These are phyloP conservation scores for Voacanga thouarsii DNA, from an alignment of 257 asterid species.

Conservation along the genomic window DNA sequence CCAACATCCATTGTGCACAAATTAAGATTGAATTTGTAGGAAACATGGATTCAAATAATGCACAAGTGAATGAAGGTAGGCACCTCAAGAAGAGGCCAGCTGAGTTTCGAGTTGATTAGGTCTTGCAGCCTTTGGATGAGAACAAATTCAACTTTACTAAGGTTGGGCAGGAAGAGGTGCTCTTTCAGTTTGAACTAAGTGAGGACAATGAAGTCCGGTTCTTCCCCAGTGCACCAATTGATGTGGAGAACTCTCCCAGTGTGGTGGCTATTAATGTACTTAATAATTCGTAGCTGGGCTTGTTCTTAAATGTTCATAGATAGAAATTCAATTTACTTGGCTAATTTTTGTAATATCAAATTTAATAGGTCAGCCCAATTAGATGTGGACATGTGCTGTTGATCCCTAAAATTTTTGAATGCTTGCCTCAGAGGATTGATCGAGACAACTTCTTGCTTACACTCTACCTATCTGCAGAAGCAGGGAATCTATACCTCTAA, in stretches of 20 bases:
- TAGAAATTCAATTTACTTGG: conserved; percentile 3
- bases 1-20: no score
- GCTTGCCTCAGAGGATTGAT: conserved; percentile 85
- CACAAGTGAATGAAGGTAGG: conserved; percentile 95
- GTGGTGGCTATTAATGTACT: conserved; percentile 88
- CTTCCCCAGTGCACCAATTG: conserved; percentile 63
- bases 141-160: conserved; percentile 92
- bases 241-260: conserved; percentile 56
- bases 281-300: neutral
- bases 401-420: conserved; percentile 77
- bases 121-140: conserved; percentile 87
- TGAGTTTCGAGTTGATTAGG: conserved; percentile 91
- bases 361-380: conserved; percentile 90
- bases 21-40: no score
- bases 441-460: conserved; percentile 79
- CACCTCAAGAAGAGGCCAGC: conserved; percentile 98
- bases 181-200: conserved; percentile 74
- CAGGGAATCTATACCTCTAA: conserved; percentile 79
- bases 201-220: conserved; percentile 55
- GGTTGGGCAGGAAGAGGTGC: conserved; percentile 93
- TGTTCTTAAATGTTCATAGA: neutral
- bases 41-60: conserved; percentile 80
- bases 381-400: conserved; percentile 92
- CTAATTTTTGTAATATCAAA: conserved; percentile 12
- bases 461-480: conserved; percentile 79